Percentiles rank a stretch among this genome's conserved stretches.
phyloP scores from a whole-genome alignment of 148 eudicot genomes.

The Nepenthes mirabilis region DNA sequence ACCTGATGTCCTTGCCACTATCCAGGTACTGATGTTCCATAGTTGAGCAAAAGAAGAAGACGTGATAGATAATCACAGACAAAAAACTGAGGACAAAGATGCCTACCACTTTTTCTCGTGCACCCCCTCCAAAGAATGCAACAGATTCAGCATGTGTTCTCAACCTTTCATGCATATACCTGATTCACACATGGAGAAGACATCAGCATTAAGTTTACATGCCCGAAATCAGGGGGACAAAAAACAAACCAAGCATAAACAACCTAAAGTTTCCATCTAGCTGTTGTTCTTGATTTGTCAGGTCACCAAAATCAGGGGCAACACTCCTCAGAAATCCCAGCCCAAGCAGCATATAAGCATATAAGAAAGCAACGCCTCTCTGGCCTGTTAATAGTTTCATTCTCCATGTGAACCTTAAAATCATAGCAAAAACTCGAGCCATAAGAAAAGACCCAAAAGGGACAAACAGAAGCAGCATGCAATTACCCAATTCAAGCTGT shows the following conservation, averaged over 20 bases:
- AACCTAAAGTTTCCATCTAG: constrained; percentile 97
- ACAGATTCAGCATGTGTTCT: constrained; percentile 97
- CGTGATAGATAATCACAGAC: background rate
- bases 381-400: constrained; percentile 88
- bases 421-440: background rate
- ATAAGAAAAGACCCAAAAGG: constrained; percentile 7
- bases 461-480: background rate
- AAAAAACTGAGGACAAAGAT: background rate
- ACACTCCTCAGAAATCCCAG: constrained; percentile 84
- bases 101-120: constrained; percentile 79
- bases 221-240: constrained; percentile 4
- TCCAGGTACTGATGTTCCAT: no score
- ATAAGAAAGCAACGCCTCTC: constrained; percentile 79
- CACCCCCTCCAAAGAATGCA: constrained; percentile 97
- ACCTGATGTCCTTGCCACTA: no score
- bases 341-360: constrained; percentile 91
- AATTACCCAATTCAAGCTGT: background rate
- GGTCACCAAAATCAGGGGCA: constrained; percentile 92
- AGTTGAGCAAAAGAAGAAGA: no score
- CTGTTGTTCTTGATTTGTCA: constrained; percentile 75
- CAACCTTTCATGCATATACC: constrained; percentile 95
- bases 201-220: constrained; percentile 5
- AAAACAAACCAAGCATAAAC: constrained; percentile 4
- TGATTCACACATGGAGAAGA: constrained; percentile 13
- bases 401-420: constrained; percentile 94